Evolutionary conservation across 179 eudicot genomes (phyloP).

Genomic region (Spergularia azorica): DNA sequence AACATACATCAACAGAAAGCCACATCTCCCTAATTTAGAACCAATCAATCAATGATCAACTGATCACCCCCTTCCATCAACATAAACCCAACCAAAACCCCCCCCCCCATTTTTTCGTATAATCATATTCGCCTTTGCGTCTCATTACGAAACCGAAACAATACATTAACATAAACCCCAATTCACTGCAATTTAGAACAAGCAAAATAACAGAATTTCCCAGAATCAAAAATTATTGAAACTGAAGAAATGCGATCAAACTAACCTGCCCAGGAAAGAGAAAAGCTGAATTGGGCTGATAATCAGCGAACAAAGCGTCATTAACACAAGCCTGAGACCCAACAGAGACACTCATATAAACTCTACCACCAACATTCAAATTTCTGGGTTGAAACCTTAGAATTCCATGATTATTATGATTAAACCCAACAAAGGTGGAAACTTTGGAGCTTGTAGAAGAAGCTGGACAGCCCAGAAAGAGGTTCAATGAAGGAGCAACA

Average conservation of each 20-base stretch:
- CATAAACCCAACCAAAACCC: no score
- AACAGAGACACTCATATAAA: conserved; percentile 62
- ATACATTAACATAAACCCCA: no score
- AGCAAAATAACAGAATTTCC: no score
- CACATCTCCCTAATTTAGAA: no score
- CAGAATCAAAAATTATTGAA: background rate
- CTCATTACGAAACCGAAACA: no score
- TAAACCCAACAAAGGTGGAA: conserved; percentile 36
- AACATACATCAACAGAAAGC: background rate
- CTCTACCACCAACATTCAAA: conserved; percentile 51
- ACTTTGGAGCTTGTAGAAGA: conserved; percentile 26
- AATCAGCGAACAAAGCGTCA: conserved; percentile 68
- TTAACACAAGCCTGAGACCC: conserved; percentile 53
- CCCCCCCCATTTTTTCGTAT: no score
- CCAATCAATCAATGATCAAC: background rate
- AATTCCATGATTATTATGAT: conserved; percentile 33
- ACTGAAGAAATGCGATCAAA: background rate
- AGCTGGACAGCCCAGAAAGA: conserved; percentile 27
- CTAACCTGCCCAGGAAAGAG: conserved; percentile 91
- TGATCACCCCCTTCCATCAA: no score
- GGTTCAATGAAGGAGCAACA: conserved; percentile 40
- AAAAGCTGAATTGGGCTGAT: conserved; percentile 66
- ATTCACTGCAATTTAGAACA: no score
- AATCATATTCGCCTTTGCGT: no score
- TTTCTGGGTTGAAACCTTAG: conserved; percentile 29